A percentile compares a stretch with the other conserved stretches of the same genome.
phyloP scores from a whole-genome alignment of 2,329 filamentous ascomycete species.

The Fusarium sp. region DNA sequence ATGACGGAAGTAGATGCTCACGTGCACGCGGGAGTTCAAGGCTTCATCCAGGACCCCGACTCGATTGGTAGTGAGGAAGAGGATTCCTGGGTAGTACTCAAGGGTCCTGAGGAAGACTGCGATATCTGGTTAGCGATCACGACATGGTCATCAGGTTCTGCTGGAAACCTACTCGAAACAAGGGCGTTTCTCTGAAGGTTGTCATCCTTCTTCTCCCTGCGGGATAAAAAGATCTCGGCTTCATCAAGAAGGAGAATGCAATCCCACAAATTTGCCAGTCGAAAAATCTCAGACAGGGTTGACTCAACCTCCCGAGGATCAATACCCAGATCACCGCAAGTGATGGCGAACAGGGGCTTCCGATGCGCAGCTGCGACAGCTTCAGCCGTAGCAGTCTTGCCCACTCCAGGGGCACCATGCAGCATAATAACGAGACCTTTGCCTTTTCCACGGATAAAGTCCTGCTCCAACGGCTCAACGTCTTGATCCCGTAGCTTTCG shows the following conservation, averaged over 20 bases:
- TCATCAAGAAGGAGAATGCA: constrained; percentile 8
- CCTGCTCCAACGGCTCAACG: not conserved
- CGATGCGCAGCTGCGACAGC: not conserved
- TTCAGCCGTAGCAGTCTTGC: constrained; percentile 1
- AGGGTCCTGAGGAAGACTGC: not conserved
- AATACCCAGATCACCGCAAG: not conserved
- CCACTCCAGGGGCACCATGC: not conserved
- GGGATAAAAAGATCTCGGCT: not conserved
- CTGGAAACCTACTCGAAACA: not conserved
- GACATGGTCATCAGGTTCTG: too few relatives aligned
- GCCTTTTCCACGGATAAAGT: not conserved
- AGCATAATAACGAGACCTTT: not conserved
- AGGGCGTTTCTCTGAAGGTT: not conserved
- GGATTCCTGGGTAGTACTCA: not conserved
- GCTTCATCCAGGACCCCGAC: not conserved
- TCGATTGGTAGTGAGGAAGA: not conserved
- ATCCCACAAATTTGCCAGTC: not conserved
- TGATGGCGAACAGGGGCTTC: not conserved
- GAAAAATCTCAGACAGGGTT: not conserved
- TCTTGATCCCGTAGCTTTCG: not conserved
- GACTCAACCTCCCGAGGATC: not conserved
- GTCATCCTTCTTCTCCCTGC: not conserved
- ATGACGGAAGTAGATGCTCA: not conserved
- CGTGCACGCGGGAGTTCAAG: not conserved
- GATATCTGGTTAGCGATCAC: too few relatives aligned